These are phyloP conservation scores for Trichothecium roseum DNA, from an alignment of 2,329 filamentous ascomycete species.

Conservation along the genomic window DNA sequence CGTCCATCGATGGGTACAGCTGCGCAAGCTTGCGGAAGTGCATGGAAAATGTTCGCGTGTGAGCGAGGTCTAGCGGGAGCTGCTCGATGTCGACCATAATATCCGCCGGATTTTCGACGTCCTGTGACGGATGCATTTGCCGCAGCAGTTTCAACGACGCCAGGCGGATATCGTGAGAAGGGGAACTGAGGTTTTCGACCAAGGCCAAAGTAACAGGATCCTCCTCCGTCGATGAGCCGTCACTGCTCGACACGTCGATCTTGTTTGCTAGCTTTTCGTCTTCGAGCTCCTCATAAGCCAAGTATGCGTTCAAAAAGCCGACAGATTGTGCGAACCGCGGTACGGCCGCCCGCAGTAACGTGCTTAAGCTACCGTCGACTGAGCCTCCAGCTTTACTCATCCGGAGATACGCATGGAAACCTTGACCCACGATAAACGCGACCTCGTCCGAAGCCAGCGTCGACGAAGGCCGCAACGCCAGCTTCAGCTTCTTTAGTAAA, in stretches of 20 bases:
- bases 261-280: conserved; percentile 4
- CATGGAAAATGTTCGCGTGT: conserved; percentile 70
- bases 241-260: conserved; percentile 25
- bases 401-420: conserved; percentile 61
- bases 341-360: conserved; percentile 54
- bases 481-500: conserved; percentile 54
- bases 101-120: conserved; percentile 13
- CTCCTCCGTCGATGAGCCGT: conserved; percentile 33
- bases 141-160: conserved; percentile 64
- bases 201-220: conserved; percentile 55
- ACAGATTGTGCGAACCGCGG: conserved; percentile 54
- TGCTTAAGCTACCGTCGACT: conserved; percentile 51
- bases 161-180: conserved; percentile 65
- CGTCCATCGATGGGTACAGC: conserved; percentile 47
- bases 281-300: conserved; percentile 37
- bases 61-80: conserved; percentile 66
- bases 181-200: conserved; percentile 62
- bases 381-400: conserved; percentile 50
- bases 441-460: conserved; percentile 50
- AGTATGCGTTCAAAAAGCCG: conserved; percentile 55
- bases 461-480: conserved; percentile 51
- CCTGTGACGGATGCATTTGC: conserved; percentile 31
- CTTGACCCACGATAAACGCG: conserved; percentile 65
- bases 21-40: conserved; percentile 68
- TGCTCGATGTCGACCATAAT: conserved; percentile 72